A percentile compares a stretch with the other conserved stretches of the same genome.
phyloP scores from a whole-genome alignment of 2,329 filamentous ascomycete species.

The Microcyclosporella mali region DNA sequence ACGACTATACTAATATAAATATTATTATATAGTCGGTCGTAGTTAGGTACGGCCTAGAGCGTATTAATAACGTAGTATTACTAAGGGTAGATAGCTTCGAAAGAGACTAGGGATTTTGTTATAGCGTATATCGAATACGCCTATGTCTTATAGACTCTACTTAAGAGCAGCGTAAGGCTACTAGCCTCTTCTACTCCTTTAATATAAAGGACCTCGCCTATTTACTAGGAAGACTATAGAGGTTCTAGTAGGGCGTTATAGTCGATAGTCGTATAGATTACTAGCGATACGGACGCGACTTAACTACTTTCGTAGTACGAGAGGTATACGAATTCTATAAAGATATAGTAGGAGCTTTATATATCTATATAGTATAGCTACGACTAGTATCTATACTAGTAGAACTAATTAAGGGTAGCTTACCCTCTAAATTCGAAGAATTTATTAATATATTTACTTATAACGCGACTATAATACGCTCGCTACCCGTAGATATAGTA shows the following conservation, averaged over 20 bases:
- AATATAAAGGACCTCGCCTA: background rate
- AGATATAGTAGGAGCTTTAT: background rate
- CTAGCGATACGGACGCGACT: background rate
- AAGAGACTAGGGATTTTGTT: background rate
- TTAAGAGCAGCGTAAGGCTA: background rate
- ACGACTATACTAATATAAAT: background rate
- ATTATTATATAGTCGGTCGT: background rate
- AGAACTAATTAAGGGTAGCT: background rate
- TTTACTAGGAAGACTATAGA: background rate
- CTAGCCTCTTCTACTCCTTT: background rate
- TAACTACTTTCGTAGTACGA: background rate
- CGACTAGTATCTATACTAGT: too few relatives aligned
- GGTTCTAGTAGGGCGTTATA: background rate
- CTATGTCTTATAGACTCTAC: background rate
- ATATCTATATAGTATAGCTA: too few relatives aligned
- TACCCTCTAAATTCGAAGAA: background rate
- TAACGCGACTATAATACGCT: background rate
- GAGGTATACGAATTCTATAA: background rate
- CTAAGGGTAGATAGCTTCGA: background rate
- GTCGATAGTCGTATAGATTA: background rate
- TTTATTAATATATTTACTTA: background rate
- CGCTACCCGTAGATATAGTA: background rate
- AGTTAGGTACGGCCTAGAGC: background rate
- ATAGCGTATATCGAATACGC: background rate
- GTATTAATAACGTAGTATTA: background rate